phyloP scores from a whole-genome alignment of 257 asterid species.

The Mentha longifolia region DNA sequence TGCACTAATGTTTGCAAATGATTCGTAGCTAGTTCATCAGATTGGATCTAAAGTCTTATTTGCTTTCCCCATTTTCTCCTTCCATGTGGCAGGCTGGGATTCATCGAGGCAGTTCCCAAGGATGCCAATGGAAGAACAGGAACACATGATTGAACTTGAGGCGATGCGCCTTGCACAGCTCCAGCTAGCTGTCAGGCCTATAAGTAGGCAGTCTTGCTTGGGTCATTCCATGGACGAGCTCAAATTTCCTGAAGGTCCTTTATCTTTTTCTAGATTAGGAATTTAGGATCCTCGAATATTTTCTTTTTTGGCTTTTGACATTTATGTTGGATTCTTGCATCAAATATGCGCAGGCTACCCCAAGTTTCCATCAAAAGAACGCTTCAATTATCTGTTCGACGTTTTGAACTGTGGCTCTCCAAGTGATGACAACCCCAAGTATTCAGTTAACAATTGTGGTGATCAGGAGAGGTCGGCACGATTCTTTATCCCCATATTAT shows the following conservation, averaged over 20 bases:
- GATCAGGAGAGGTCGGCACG: slow-evolving; percentile 67
- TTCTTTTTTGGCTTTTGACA: not conserved
- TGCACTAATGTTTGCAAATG: no score
- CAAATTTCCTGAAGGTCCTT: slow-evolving; percentile 54
- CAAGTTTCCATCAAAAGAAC: slow-evolving; percentile 55
- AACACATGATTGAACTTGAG: slow-evolving; percentile 60
- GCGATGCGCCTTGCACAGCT: slow-evolving; percentile 61
- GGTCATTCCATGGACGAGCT: slow-evolving; percentile 56
- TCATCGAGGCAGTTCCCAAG: slow-evolving; percentile 50
- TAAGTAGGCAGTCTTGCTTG: slow-evolving; percentile 39
- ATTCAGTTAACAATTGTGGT: slow-evolving; percentile 40
- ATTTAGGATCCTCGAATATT: not conserved
- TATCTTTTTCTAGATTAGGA: not conserved
- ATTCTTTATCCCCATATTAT: not conserved
- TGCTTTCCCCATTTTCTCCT: not conserved
- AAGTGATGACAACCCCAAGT: slow-evolving; percentile 48
- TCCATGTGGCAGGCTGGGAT: slow-evolving; percentile 52
- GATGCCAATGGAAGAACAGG: slow-evolving; percentile 59
- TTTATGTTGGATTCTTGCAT: not conserved
- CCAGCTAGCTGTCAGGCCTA: slow-evolving; percentile 50
- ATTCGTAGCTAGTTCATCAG: not conserved
- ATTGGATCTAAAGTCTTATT: not conserved
- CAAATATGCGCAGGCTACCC: slow-evolving; percentile 46
- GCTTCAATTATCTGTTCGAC: slow-evolving; percentile 43
- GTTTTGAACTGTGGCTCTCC: slow-evolving; percentile 50